phyloP scores from a whole-genome alignment of 2,329 filamentous ascomycete genomes.

The Colletotrichum magnum region DNA sequence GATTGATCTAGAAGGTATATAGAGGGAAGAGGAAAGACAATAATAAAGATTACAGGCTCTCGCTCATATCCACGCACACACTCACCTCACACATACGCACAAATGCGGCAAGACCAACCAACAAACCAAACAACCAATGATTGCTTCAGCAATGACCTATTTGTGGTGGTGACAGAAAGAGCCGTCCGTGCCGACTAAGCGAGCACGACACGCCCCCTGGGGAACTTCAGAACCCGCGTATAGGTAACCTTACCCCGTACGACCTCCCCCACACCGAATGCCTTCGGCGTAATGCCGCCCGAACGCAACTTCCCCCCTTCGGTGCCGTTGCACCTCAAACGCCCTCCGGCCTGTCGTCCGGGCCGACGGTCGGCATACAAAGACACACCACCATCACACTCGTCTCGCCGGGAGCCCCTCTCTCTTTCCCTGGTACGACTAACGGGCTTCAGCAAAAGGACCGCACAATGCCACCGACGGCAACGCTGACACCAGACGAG shows the following conservation, averaged over 20 bases:
- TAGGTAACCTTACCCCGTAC: not conserved
- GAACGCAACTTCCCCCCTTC: constrained; percentile 23
- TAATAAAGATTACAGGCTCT: not conserved
- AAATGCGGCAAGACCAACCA: not conserved
- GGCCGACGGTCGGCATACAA: constrained; percentile 21
- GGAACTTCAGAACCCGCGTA: constrained; percentile 9
- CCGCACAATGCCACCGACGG: constrained; percentile 33
- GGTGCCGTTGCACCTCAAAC: constrained; percentile 21
- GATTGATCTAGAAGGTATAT: not conserved
- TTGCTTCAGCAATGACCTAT: constrained; percentile 9
- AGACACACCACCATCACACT: not conserved
- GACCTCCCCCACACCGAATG: constrained; percentile 13
- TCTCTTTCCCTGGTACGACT: too few relatives aligned
- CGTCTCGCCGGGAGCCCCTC: not conserved
- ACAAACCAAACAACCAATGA: constrained; percentile 10
- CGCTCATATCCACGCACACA: too few relatives aligned
- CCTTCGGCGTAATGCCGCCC: constrained; percentile 36
- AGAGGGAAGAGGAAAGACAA: too few relatives aligned
- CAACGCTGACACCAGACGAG: constrained; percentile 56
- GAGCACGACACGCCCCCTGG: constrained; percentile 12
- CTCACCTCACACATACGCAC: too few relatives aligned
- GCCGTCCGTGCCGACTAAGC: constrained; percentile 32
- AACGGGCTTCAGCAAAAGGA: not conserved
- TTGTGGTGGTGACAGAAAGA: constrained; percentile 13
- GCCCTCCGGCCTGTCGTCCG: constrained; percentile 14